Percentiles rank a stretch among this genome's conserved stretches.
These are phyloP conservation scores for Neonectria neomacrospora DNA, from an alignment of 2,329 filamentous ascomycete species.

Conservation along the genomic window DNA sequence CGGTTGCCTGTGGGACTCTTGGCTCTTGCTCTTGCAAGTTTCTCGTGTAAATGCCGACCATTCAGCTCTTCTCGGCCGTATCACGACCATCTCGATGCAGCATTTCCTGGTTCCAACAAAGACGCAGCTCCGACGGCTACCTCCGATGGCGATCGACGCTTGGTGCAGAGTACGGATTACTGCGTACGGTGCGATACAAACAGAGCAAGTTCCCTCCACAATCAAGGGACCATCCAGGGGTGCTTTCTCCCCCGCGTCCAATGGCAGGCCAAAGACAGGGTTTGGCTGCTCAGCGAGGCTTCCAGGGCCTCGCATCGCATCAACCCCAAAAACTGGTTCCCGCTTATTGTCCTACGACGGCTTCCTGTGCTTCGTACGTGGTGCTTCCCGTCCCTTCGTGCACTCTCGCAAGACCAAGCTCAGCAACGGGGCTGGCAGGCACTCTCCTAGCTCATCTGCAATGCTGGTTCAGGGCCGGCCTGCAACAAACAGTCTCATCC, in stretches of 20 bases:
- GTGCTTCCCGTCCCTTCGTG: background rate
- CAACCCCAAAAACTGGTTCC: constrained; percentile 24
- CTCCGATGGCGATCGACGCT: constrained; percentile 11
- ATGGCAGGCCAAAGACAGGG: constrained; percentile 5
- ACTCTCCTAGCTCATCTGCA: constrained; percentile 2
- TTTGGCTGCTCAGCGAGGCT: constrained; percentile 7
- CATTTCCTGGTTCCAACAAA: background rate
- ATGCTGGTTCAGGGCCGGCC: background rate
- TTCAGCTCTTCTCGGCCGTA: constrained; percentile 5
- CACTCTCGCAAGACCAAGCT: constrained; percentile 5
- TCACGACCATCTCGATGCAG: constrained; percentile 2
- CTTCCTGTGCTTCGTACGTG: background rate
- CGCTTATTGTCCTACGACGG: constrained; percentile 24
- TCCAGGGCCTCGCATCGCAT: constrained; percentile 5
- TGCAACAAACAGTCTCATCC: constrained; percentile 3
- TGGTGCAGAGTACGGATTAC: background rate
- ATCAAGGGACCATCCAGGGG: background rate
- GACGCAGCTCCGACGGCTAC: constrained; percentile 11
- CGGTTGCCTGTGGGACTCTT: constrained; percentile 9
- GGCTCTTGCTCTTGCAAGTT: constrained; percentile 1
- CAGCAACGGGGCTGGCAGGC: constrained; percentile 10
- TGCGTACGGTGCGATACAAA: constrained; percentile 3
- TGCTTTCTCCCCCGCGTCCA: constrained; percentile 6
- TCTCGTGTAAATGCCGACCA: constrained; percentile 21
- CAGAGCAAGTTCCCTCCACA: constrained; percentile 6